Conservation (phyloP, 169 alveolate genomes). For the Amoebophrya sp. region DNA sequence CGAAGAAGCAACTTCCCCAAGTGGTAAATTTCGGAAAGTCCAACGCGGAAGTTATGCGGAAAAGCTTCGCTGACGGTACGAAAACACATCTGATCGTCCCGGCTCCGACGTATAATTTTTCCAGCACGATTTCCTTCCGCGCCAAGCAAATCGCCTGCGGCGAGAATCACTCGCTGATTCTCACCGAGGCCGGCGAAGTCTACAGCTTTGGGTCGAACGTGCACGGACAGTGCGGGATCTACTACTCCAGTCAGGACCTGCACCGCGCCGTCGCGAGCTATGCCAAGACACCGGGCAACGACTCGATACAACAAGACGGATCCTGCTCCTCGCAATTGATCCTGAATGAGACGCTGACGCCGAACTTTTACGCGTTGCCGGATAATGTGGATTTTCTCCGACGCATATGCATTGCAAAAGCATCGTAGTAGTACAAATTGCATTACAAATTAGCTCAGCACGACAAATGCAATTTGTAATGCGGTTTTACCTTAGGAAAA, state of each 20-base stretch:
- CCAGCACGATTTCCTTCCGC: neutral
- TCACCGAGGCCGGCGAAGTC: neutral
- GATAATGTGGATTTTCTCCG: neutral
- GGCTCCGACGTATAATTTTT: no score
- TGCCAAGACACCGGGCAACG: neutral
- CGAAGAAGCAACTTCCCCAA: neutral
- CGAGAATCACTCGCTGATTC: neutral
- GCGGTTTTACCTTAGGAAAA: no score
- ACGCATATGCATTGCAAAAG: no score
- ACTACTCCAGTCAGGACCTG: neutral
- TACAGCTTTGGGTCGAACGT: neutral
- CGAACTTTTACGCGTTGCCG: neutral
- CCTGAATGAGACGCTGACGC: constrained; percentile 22
- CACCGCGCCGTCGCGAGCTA: neutral
- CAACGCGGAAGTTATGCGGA: neutral
- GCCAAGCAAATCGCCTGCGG: constrained; percentile 11
- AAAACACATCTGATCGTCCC: no score
- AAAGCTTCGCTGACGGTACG: neutral
- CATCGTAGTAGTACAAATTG: no score
- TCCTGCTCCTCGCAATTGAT: neutral
- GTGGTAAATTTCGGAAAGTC: neutral
- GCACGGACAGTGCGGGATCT: neutral
- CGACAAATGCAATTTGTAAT: no score
- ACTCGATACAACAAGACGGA: no score
- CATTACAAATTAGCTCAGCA: no score